Base-by-base conservation (phyloP, 2,329 filamentous ascomycete genomes). In the Pestalotiopsis sp. region DNA sequence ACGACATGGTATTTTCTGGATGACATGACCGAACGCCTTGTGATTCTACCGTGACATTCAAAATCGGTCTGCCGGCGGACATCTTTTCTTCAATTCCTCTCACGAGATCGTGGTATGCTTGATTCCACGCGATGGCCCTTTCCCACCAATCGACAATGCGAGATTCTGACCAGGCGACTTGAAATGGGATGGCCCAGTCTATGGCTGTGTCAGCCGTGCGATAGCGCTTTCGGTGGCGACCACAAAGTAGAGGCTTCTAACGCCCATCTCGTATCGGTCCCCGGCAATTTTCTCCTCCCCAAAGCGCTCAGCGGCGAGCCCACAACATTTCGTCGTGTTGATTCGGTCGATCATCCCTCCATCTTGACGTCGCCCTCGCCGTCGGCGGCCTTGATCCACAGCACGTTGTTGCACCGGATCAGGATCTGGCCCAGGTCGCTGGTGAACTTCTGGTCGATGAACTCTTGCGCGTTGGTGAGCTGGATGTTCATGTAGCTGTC, bases 401-500 rank as follows among this genome's bases (percentile, higher is more conserved):
- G 87, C n/a, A 98, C 95, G 78, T 98, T 98, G 83, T 98, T 98
- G 83, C 94, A 97, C 92, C 95, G 87, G 77, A 99, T 98, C 76
- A 99, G 82, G 60, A 99, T 95, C 82, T 97, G 92, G 6, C 96
- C 96, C 73, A 99, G 83, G 63, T 89, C 89, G 68, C 94, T 95
- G 45, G 92, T 94, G 79, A 90, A 91, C 87, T 97, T 93, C 74
- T 93, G 92, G 79, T 94, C 90, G 77, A 97, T 93, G 82, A 92
- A 98, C 82, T 99, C 96, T 83, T 97, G 93, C 65, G 95, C 95
- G 76, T 92, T 91, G 73, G 91, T 90, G 72, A 99, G 88, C 84
- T 98, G 94, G 72, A 99, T 91, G 85, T 99, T 99, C 95, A 99
- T 98, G 86, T 99, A 99, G 79, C 93, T 94, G 84, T 99, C 96